Evolutionary conservation across 148 eudicot species (phyloP).

Genomic region (Camellia japonica): DNA sequence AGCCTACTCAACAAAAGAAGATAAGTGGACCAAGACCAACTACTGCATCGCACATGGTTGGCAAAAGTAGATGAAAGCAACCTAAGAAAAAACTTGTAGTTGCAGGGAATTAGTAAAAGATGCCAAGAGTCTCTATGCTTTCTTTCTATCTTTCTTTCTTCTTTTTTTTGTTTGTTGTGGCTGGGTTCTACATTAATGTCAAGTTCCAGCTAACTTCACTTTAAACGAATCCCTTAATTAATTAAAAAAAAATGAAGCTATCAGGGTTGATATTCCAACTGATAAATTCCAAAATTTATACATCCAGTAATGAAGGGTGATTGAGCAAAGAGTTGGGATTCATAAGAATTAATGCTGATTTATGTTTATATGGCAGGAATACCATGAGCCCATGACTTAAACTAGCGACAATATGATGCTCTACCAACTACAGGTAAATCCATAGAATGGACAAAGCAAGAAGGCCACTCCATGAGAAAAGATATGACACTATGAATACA

Average conservation of each 20-base stretch:
- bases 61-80: not conserved
- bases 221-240: not conserved
- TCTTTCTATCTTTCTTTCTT: not conserved
- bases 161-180: no score
- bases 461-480: not conserved
- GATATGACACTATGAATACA: no score
- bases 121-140: not conserved
- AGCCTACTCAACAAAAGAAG: not conserved
- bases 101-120: not conserved
- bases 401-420: not conserved
- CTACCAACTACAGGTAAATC: not conserved
- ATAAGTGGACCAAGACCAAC: not conserved
- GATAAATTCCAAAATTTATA: not conserved
- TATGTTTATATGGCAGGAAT: not conserved
- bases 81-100: not conserved
- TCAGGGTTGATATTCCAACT: not conserved
- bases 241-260: not conserved
- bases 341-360: not conserved
- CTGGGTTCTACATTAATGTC: not conserved
- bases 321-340: not conserved
- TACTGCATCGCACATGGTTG: not conserved
- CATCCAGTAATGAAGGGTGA: not conserved
- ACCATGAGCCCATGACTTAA: not conserved
- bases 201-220: not conserved
- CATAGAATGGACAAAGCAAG: not conserved